These are phyloP conservation scores for Arthrobotrys iridis DNA, from an alignment of 2,329 filamentous ascomycete species.

Conservation along the genomic window DNA sequence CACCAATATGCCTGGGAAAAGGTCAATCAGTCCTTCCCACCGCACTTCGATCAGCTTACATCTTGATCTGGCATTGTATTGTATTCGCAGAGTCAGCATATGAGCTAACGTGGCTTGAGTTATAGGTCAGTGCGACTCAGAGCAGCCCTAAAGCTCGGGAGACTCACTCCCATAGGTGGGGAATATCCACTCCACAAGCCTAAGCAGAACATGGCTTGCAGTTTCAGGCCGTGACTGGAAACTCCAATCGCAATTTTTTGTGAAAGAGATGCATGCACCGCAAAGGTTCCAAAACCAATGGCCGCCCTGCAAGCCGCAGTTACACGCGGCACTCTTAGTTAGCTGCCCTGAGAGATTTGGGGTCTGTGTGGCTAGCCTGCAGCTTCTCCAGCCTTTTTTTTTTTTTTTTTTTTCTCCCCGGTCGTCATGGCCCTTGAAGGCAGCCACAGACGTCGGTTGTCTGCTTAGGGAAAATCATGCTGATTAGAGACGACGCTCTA, in stretches of 20 bases:
- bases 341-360: neutral
- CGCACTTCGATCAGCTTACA: neutral
- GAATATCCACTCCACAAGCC: neutral
- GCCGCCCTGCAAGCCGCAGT: neutral
- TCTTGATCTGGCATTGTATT: neutral
- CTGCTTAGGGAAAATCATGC: slow-evolving; percentile 2
- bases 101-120: neutral
- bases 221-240: slow-evolving; percentile 13
- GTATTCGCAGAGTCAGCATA: slow-evolving; percentile 3
- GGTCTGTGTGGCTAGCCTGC: slow-evolving; percentile 14
- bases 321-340: neutral
- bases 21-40: neutral
- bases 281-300: slow-evolving; percentile 5
- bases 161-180: slow-evolving; percentile 3
- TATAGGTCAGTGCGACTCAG: slow-evolving; percentile 23
- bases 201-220: slow-evolving; percentile 10
- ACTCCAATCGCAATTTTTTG: slow-evolving; percentile 29
- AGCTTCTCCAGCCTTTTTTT: slow-evolving; percentile 13
- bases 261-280: neutral
- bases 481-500: neutral
- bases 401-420: neutral
- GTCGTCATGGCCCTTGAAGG: neutral
- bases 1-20: neutral
- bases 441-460: slow-evolving; percentile 4
- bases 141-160: neutral